These are phyloP conservation scores for Phialophora expanda DNA, from an alignment of 2,329 filamentous ascomycete genomes.

Conservation along the genomic window DNA sequence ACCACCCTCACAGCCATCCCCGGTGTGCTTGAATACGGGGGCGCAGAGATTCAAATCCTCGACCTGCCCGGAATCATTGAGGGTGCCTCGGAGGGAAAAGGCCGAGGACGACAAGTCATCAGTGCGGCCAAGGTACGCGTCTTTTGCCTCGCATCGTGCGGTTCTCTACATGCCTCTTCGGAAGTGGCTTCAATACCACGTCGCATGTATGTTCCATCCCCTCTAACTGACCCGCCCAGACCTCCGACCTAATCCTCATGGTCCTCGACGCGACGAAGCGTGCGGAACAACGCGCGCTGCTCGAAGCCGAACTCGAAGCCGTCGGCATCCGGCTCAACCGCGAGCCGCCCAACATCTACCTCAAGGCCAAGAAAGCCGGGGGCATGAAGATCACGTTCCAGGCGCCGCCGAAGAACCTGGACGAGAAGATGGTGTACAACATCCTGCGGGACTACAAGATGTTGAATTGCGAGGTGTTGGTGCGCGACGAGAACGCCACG, in stretches of 20 bases:
- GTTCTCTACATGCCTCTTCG: background rate
- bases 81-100: conserved; percentile 93
- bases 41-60: conserved; percentile 95
- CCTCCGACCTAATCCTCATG: conserved; percentile 86
- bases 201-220: background rate
- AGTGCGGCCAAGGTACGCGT: conserved; percentile 79
- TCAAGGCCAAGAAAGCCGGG: conserved; percentile 93
- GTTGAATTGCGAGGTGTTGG: conserved; percentile 92
- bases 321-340: conserved; percentile 93
- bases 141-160: background rate
- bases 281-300: conserved; percentile 84
- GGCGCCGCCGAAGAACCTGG: conserved; percentile 82
- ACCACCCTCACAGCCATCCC: conserved; percentile 97
- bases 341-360: conserved; percentile 94
- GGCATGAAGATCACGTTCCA: conserved; percentile 99
- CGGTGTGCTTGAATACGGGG: conserved; percentile 95
- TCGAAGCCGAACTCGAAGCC: conserved; percentile 92
- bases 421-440: conserved; percentile 98
- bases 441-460: conserved; percentile 99
- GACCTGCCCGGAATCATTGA: conserved; percentile 99
- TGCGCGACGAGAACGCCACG: conserved; percentile 92
- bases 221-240: conserved; percentile 15
- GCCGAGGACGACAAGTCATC: conserved; percentile 93
- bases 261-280: conserved; percentile 95
- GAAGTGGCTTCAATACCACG: background rate